These are phyloP conservation scores for Aphanoascus verrucosus DNA, from an alignment of 2,329 filamentous ascomycete genomes.

Conservation along the genomic window DNA sequence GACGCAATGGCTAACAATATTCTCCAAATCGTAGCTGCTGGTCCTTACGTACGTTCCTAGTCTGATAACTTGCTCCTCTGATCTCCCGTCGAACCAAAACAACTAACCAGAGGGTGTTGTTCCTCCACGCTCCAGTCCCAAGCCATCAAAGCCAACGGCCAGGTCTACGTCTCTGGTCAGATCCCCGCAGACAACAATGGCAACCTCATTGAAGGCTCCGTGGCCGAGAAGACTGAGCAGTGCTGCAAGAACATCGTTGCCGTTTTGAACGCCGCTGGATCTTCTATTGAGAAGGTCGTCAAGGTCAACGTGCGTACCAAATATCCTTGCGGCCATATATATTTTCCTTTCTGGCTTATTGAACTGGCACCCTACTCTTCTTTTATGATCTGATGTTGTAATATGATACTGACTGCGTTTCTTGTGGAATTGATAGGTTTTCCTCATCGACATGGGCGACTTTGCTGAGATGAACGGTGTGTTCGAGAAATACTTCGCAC, in stretches of 20 bases:
- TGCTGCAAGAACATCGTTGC: slow-evolving; percentile 73
- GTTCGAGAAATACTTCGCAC: slow-evolving; percentile 58
- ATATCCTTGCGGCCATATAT: not conserved
- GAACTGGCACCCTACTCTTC: not conserved
- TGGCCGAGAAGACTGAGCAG: slow-evolving; percentile 58
- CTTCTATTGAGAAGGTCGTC: slow-evolving; percentile 66
- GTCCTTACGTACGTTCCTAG: slow-evolving; percentile 33
- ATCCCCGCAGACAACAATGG: slow-evolving; percentile 59
- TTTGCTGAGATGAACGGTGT: slow-evolving; percentile 71
- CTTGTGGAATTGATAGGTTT: slow-evolving; percentile 44
- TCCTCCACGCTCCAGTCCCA: slow-evolving; percentile 30
- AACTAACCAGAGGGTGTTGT: not conserved
- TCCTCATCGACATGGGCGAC: slow-evolving; percentile 81
- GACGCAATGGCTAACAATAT: not conserved
- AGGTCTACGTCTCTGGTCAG: slow-evolving; percentile 63
- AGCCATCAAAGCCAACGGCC: slow-evolving; percentile 57
- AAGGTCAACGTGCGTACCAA: slow-evolving; percentile 56
- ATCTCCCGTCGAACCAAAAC: not conserved
- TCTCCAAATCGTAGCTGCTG: slow-evolving; percentile 18
- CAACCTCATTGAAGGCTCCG: slow-evolving; percentile 52
- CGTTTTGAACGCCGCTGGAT: slow-evolving; percentile 72
- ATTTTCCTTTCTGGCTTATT: slow-evolving; percentile 7
- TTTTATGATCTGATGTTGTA: not conserved
- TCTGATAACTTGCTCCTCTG: not conserved
- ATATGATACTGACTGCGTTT: not conserved